Evolutionary conservation across 495 filamentous ascomycete genomes (phyloP).

Genomic region (Neurospora pannonica): DNA sequence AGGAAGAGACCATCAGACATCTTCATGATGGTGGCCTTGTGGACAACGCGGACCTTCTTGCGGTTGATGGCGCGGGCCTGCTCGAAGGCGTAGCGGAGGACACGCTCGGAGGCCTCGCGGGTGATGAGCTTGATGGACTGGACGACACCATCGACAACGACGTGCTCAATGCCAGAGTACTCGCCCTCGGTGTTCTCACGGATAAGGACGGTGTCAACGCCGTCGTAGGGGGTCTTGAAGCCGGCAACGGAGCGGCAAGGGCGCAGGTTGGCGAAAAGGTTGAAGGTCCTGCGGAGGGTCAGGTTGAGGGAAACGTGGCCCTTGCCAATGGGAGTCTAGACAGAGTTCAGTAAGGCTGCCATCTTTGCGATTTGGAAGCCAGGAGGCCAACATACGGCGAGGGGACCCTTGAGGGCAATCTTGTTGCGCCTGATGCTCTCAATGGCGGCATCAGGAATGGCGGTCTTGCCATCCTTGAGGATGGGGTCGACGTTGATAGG

Average conservation of each 20-base stretch:
- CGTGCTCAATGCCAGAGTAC: conserved; percentile 98
- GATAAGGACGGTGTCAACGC: conserved; percentile 94
- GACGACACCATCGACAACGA: conserved; percentile 94
- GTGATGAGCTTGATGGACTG: conserved; percentile 99
- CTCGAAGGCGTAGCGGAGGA: conserved; percentile 94
- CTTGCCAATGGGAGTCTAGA: conserved; percentile 90
- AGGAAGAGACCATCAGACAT: conserved; percentile 99
- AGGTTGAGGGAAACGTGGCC: conserved; percentile 98
- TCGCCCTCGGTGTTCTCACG: conserved; percentile 99
- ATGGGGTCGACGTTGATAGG: conserved; percentile 89
- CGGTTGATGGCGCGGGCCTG: conserved; percentile 84
- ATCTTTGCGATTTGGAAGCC: not conserved
- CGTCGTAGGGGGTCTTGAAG: conserved; percentile 97
- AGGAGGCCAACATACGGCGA: conserved; percentile 61
- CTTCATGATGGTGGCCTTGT: conserved; percentile 99
- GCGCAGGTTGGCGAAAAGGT: conserved; percentile 97
- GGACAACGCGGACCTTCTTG: conserved; percentile 91
- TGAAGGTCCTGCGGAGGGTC: conserved; percentile 96
- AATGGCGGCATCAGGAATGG: conserved; percentile 82
- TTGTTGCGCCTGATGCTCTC: conserved; percentile 84
- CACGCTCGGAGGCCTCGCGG: conserved; percentile 81
- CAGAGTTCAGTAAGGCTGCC: not conserved
- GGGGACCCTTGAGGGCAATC: conserved; percentile 92
- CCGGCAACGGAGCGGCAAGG: conserved; percentile 93
- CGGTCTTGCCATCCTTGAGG: conserved; percentile 85